Percentiles rank a stretch among this genome's conserved stretches.
These are phyloP conservation scores for Monascus purpureus DNA, from an alignment of 495 filamentous ascomycete genomes.

Conservation along the genomic window DNA sequence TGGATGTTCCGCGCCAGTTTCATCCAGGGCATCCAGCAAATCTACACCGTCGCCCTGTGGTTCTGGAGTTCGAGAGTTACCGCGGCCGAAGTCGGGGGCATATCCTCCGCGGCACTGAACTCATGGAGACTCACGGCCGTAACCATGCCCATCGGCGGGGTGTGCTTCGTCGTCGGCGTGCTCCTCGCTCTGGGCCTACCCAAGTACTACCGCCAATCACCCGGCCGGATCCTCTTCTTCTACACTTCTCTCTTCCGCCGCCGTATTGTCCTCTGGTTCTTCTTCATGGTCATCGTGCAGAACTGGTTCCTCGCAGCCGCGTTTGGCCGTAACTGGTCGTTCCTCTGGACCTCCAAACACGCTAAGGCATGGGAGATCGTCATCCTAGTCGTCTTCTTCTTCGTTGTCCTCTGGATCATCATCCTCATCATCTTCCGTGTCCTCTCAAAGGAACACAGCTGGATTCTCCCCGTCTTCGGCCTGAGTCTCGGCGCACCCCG, in stretches of 20 bases:
- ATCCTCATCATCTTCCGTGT: constrained; percentile 24
- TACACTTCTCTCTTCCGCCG: constrained; percentile 32
- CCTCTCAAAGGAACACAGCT: constrained; percentile 32
- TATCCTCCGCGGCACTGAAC: constrained; percentile 19
- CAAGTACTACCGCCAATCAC: constrained; percentile 42
- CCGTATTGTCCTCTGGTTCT: constrained; percentile 37
- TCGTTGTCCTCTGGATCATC: constrained; percentile 28
- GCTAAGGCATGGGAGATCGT: constrained; percentile 31
- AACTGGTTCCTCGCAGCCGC: constrained; percentile 37
- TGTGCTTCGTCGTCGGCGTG: constrained; percentile 28
- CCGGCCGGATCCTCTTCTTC: constrained; percentile 50
- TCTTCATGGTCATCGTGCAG: constrained; percentile 31
- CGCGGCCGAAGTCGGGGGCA: constrained; percentile 19
- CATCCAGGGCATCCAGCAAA: constrained; percentile 38
- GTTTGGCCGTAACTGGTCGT: constrained; percentile 36
- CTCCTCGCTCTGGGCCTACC: constrained; percentile 31
- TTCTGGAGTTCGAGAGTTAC: constrained; percentile 36
- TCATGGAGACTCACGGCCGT: constrained; percentile 35
- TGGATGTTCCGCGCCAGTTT: constrained; percentile 40
- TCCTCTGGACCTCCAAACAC: constrained; percentile 35
- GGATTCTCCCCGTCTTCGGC: constrained; percentile 37
- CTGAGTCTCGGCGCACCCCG: constrained; percentile 35
- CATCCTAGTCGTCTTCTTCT: constrained; percentile 30
- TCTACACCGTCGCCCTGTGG: constrained; percentile 37
- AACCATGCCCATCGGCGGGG: constrained; percentile 19